Base-by-base conservation (phyloP, 805 yeast species). In the Scheffersomyces ergatensis region DNA sequence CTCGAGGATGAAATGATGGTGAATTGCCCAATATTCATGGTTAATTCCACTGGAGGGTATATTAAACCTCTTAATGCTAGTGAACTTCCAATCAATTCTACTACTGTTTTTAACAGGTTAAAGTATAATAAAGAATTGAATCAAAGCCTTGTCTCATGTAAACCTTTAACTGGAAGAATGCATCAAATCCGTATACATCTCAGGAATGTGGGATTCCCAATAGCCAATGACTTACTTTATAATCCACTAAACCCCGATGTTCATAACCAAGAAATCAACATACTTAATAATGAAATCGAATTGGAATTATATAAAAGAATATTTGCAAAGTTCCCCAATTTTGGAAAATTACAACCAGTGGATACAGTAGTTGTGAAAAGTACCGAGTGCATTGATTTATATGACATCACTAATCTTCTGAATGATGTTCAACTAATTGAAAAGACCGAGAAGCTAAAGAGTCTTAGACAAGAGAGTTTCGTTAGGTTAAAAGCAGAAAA, bases 181-280 rank as follows among this genome's bases (percentile, higher is more conserved):
- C 83, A 78, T 55, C 83, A 78, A 53, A 77, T 78, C 19, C 58
- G 83, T 11, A 75, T 78, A 4, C 83, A 78, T 53, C 54, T 78
- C 11, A 54, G 80, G 17, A 71, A 76, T 46, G 36, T 77, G 45
- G 97, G 97, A 0, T 76, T 70, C 55, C 97, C 98, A 0, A 92
- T 92, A 34, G 89, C 86, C 3, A 90, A 92, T 57, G 99, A 92
- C 60, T 57, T 54, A 20, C 50, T 59, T 11, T 70, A 70, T 44
- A 57, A 61, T 37, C 55, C 58, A 2, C 33, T 19, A 4, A 41
- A 38, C 19, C 20, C 29, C 3, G 32, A 34, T 5, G 18, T 40
- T 11, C 31, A 40, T 14, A 47, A 41, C 29, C 42, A 44, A 9
- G 40, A 38, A 3, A 46, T 54, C 16, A 53, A 55, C 21, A 25